Percentiles rank a stretch among this genome's conserved stretches.
These are phyloP conservation scores for Lactarius tabidus DNA, from an alignment of 768 basidiomycete species.

Conservation along the genomic window DNA sequence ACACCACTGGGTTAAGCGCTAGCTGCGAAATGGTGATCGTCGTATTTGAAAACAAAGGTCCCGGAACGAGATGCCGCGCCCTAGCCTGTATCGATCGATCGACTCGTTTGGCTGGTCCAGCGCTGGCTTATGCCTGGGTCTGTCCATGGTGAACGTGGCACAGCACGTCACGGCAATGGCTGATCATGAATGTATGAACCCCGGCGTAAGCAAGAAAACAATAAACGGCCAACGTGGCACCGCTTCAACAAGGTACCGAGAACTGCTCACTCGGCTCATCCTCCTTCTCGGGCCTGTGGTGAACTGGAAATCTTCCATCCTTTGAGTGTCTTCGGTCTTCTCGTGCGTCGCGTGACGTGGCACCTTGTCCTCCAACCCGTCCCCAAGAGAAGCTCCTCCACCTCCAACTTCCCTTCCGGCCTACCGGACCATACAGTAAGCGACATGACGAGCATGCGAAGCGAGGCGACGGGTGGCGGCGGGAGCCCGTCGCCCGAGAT, in stretches of 20 bases:
- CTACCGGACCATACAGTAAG: neutral
- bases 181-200: too few species aligned
- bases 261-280: neutral
- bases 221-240: neutral
- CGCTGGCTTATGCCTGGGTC: too few species aligned
- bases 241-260: neutral
- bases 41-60: neutral
- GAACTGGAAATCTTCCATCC: neutral
- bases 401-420: neutral
- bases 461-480: neutral
- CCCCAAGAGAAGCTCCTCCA: neutral
- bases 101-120: neutral
- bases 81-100: neutral
- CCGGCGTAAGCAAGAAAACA: neutral
- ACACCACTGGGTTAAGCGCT: neutral
- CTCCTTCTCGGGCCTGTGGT: neutral
- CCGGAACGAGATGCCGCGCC: neutral
- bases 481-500: neutral
- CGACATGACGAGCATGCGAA: neutral
- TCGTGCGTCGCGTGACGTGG: constrained; percentile 14
- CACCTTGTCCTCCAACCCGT: neutral
- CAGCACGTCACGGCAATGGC: neutral
- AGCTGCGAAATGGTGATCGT: neutral
- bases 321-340: neutral
- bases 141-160: neutral